These are phyloP conservation scores for Bjerkandera adusta DNA, from an alignment of 1,284 basidiomycete species.

Conservation along the genomic window DNA sequence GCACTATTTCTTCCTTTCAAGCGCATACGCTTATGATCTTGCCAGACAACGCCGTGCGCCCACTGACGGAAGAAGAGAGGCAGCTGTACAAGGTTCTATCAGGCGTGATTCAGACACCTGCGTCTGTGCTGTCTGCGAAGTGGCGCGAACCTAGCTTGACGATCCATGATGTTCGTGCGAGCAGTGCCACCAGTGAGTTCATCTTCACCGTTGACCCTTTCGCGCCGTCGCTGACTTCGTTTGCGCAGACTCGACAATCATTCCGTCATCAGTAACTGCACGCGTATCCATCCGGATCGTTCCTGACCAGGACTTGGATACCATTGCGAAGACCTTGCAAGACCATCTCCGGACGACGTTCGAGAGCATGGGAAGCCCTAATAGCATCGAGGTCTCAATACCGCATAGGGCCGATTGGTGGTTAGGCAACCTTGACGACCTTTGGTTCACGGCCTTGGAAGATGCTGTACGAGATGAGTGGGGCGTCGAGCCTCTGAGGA, in stretches of 20 bases:
- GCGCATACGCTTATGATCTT: background rate
- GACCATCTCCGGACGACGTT: slow-evolving; percentile 66
- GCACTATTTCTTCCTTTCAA: slow-evolving; percentile 22
- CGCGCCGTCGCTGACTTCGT: background rate
- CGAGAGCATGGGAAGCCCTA: slow-evolving; percentile 60
- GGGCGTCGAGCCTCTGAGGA: slow-evolving; percentile 81
- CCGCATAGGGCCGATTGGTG: slow-evolving; percentile 94
- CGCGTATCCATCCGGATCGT: slow-evolving; percentile 90
- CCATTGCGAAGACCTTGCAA: slow-evolving; percentile 63
- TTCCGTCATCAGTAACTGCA: slow-evolving; percentile 78
- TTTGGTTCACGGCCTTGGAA: slow-evolving; percentile 84
- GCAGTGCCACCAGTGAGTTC: slow-evolving; percentile 69
- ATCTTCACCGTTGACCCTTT: slow-evolving; percentile 1
- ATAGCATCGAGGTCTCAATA: slow-evolving; percentile 70
- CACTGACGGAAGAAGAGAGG: slow-evolving; percentile 64
- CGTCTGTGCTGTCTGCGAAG: slow-evolving; percentile 65
- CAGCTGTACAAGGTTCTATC: slow-evolving; percentile 69
- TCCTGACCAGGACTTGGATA: slow-evolving; percentile 85
- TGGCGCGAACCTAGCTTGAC: slow-evolving; percentile 82
- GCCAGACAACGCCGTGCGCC: slow-evolving; percentile 73
- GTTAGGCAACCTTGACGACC: slow-evolving; percentile 82
- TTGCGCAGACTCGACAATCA: slow-evolving; percentile 75
- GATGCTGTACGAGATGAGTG: slow-evolving; percentile 82
- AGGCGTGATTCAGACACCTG: slow-evolving; percentile 60
- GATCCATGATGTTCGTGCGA: slow-evolving; percentile 68